These are phyloP conservation scores for Hanseniaspora sp. DNA, from an alignment of 1,139 yeast species.

Conservation along the genomic window DNA sequence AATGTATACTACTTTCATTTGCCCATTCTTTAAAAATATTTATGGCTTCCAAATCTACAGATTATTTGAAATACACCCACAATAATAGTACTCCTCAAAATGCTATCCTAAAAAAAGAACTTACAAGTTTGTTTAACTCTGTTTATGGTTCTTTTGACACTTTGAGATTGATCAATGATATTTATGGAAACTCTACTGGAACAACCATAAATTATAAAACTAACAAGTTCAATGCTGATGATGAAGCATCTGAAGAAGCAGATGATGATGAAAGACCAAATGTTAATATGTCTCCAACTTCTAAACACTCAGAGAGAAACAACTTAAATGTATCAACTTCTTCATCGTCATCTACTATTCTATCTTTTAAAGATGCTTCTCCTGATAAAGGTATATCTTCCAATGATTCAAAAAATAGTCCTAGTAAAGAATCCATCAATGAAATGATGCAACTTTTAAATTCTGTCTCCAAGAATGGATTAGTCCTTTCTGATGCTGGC, in stretches of 20 bases:
- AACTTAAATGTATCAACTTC: too few relatives aligned
- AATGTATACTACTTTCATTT: slow-evolving; percentile 7
- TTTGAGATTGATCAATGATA: slow-evolving; percentile 9
- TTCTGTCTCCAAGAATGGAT: neutral
- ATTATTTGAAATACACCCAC: slow-evolving; percentile 13
- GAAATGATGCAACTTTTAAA: neutral
- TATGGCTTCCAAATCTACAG: neutral
- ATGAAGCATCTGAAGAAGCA: neutral
- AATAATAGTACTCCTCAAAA: slow-evolving; percentile 2
- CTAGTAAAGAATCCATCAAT: neutral
- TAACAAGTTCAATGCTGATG: neutral
- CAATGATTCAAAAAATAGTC: neutral
- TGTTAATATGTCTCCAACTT: neutral
- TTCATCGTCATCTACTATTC: neutral
- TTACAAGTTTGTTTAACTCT: slow-evolving; percentile 6
- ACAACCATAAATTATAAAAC: neutral
- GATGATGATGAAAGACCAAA: neutral
- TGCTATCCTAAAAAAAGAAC: slow-evolving; percentile 9
- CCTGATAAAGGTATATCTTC: neutral
- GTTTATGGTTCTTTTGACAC: slow-evolving; percentile 13
- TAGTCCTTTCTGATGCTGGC: neutral
- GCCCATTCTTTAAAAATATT: slow-evolving; percentile 10
- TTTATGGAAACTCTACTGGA: slow-evolving; percentile 12
- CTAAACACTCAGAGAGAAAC: neutral
- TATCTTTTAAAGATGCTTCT: neutral